These are phyloP conservation scores for Warburgia ugandensis DNA, from an alignment of 164 flowering plant species.

Conservation along the genomic window DNA sequence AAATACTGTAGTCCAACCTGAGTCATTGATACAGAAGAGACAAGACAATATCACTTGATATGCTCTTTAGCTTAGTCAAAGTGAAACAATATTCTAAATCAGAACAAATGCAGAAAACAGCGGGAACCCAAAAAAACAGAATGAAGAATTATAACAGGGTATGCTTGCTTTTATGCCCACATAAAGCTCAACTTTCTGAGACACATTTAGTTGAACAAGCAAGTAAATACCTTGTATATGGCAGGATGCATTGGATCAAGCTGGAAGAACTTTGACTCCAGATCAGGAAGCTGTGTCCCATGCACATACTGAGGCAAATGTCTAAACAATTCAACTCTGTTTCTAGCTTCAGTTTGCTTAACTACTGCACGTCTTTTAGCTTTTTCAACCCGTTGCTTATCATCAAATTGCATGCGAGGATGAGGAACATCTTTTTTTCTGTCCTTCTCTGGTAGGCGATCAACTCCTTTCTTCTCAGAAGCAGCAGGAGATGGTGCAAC, in stretches of 20 bases:
- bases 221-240: conserved; percentile 75
- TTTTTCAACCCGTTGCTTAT: conserved; percentile 73
- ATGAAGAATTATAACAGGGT: too few species aligned
- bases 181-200: not conserved
- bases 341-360: conserved; percentile 75
- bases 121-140: too few species aligned
- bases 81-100: too few species aligned
- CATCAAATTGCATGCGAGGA: conserved; percentile 81
- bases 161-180: too few species aligned
- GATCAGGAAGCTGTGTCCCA: conserved; percentile 86
- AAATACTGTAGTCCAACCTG: conserved; percentile 88
- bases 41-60: not conserved
- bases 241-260: conserved; percentile 86
- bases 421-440: conserved; percentile 79
- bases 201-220: not conserved
- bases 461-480: conserved; percentile 60
- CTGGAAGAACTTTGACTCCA: conserved; percentile 77
- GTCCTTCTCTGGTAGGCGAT: conserved; percentile 67
- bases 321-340: conserved; percentile 75
- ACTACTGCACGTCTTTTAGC: conserved; percentile 83
- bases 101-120: too few species aligned
- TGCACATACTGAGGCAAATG: conserved; percentile 89
- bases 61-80: too few species aligned
- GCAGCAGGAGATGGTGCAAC: conserved; percentile 34
- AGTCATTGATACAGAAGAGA: conserved; percentile 2